Base-by-base conservation (phyloP, 768 basidiomycete species). In the Agrocybe pediades region DNA sequence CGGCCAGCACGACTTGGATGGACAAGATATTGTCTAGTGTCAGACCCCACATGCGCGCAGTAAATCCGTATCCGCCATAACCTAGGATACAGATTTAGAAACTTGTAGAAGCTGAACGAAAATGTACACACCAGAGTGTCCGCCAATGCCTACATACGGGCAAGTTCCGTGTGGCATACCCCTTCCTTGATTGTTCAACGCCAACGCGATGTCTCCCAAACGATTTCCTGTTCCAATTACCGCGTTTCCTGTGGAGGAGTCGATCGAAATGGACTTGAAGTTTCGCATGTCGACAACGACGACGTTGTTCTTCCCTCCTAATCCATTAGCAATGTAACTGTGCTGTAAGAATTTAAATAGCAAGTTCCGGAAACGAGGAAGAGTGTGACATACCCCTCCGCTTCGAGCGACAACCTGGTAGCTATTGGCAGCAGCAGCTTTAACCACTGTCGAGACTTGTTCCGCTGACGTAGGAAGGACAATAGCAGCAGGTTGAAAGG, bases 141-240 rank as follows among this genome's bases (percentile, higher is more conserved):
- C 77, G 8, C 77, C 76, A 9, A 76, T 62, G 3, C 77, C 76
- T 26, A 78, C 74, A 51, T 76, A 72, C 0, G 74, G 67, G 54
- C 75, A 77, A 2, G 71, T 71, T 7, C 76, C 77, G 46, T 76
- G 77, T 0, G 74, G 67, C 43, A 73, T 54, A 1, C 68, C 74
- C 26, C 72, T 51, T n/a, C 71, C 69, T 19, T 68, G 59, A 4
- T 64, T 62, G 54, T 72, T 71, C 46, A 78, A 58, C 5, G 61
- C 64, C 29, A 69, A 41, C 1, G 71, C 71, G 17, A 76, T 58
- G 27, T 76, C 65, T 9, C 74, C 74, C 0, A 78, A 63, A 13
- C 68, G 59, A 26, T 68, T 73, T 16, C 76, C 76, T 3, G 64
- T 62, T 49, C 66, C 70, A 30, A 77, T 68, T 1, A 65, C 57